Evolutionary conservation across 768 basidiomycete genomes (phyloP).

Genomic region (Albatrellus ellisii): DNA sequence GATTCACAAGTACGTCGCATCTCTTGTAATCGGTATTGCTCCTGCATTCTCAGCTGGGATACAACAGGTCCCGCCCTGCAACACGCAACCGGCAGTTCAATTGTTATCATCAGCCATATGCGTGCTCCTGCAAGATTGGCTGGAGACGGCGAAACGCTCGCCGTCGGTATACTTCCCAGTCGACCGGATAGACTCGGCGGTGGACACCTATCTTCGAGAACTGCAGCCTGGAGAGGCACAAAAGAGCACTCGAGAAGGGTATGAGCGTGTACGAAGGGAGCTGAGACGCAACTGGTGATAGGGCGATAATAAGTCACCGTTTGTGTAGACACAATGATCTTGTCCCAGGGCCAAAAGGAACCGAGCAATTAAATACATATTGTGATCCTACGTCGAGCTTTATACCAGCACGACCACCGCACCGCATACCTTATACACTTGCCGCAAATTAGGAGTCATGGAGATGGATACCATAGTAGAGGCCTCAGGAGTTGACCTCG

Average conservation of each 20-base stretch:
- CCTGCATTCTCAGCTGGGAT: neutral
- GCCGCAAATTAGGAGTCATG: too few relatives aligned
- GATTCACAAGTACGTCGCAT: slow-evolving; percentile 33
- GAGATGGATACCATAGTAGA: too few relatives aligned
- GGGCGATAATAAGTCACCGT: too few relatives aligned
- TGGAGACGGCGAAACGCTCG: slow-evolving; percentile 62
- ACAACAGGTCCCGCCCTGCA: slow-evolving; percentile 67
- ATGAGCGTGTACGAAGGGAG: slow-evolving; percentile 61
- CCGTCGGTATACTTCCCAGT: slow-evolving; percentile 73
- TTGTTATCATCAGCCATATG: slow-evolving; percentile 75
- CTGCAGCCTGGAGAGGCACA: slow-evolving; percentile 47
- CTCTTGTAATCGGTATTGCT: neutral
- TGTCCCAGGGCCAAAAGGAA: too few relatives aligned
- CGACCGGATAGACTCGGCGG: slow-evolving; percentile 56
- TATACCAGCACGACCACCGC: too few relatives aligned
- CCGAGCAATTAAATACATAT: too few relatives aligned
- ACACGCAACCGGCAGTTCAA: slow-evolving; percentile 67
- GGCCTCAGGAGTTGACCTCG: slow-evolving; percentile 41
- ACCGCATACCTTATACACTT: too few relatives aligned
- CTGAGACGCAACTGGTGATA: slow-evolving; percentile 58
- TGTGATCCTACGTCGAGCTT: too few relatives aligned
- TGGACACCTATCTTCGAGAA: slow-evolving; percentile 65
- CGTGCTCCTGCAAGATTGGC: slow-evolving; percentile 67
- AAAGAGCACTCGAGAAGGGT: slow-evolving; percentile 36
- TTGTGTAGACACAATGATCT: too few relatives aligned